phyloP scores from a whole-genome alignment of 148 eudicot genomes.

The Cornus florida region DNA sequence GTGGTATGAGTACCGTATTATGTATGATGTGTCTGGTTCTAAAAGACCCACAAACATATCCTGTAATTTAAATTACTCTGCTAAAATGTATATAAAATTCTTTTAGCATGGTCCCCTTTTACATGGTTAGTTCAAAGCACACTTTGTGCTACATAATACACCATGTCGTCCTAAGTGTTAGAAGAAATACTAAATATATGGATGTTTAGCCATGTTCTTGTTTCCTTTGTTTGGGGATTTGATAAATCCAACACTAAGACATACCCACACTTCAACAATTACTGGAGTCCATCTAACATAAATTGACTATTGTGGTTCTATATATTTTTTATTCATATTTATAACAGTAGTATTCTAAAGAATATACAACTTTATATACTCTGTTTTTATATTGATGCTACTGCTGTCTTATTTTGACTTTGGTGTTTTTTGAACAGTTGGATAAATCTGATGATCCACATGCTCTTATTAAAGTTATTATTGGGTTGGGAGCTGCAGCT shows the following conservation, averaged over 20 bases:
- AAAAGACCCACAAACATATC: too few relatives aligned
- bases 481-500: slow-evolving; percentile 84
- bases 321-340: not conserved
- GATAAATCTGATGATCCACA: slow-evolving; percentile 81
- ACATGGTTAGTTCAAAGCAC: too few relatives aligned
- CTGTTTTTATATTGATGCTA: not conserved
- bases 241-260: too few relatives aligned
- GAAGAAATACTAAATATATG: not conserved
- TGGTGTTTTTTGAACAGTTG: slow-evolving; percentile 54
- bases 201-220: not conserved
- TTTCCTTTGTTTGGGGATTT: too few relatives aligned
- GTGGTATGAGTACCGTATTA: too few relatives aligned
- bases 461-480: slow-evolving; percentile 53
- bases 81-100: too few relatives aligned
- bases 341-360: not conserved
- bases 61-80: too few relatives aligned
- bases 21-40: too few relatives aligned
- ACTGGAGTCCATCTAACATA: not conserved
- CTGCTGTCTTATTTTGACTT: not conserved
- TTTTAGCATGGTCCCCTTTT: too few relatives aligned
- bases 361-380: not conserved
- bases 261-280: too few relatives aligned
- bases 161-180: not conserved
- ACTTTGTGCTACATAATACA: too few relatives aligned
- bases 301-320: not conserved